Evolutionary conservation across 2,329 filamentous ascomycete genomes (phyloP).

Genomic region (Sporothrix pseudoabietina): DNA sequence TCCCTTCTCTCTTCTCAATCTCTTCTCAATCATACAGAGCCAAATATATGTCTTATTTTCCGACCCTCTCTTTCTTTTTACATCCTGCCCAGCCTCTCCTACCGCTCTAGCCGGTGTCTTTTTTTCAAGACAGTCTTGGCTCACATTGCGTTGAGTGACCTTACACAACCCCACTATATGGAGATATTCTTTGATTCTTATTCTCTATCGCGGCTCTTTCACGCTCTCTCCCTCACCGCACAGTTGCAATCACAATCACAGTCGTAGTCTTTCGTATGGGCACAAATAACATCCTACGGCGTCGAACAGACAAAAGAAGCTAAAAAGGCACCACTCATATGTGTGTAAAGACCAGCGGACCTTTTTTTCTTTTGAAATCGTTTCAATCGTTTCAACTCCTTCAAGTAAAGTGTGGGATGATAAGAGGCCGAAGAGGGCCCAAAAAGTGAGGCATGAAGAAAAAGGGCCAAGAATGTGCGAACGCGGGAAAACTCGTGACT

Average conservation of each 20-base stretch:
- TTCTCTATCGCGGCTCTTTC: neutral
- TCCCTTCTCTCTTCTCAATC: no score
- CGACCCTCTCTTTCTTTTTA: neutral
- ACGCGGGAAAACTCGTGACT: neutral
- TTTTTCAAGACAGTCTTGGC: neutral
- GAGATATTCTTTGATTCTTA: neutral
- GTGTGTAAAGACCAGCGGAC: neutral
- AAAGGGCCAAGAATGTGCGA: neutral
- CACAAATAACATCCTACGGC: neutral
- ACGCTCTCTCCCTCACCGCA: neutral
- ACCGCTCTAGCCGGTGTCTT: neutral
- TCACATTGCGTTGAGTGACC: neutral
- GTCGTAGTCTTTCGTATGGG: neutral
- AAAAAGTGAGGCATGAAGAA: neutral
- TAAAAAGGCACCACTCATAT: neutral
- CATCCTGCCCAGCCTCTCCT: neutral
- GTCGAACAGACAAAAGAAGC: neutral
- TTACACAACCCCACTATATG: neutral
- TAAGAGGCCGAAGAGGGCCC: neutral
- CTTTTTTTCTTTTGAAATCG: neutral
- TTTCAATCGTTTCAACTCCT: neutral
- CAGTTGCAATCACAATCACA: constrained; percentile 3
- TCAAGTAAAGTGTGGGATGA: neutral
- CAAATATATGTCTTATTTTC: neutral
- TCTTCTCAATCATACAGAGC: no score